phyloP scores from a whole-genome alignment of 202 grass and related monocot species.

The Thinopyrum obtusiflorum region DNA sequence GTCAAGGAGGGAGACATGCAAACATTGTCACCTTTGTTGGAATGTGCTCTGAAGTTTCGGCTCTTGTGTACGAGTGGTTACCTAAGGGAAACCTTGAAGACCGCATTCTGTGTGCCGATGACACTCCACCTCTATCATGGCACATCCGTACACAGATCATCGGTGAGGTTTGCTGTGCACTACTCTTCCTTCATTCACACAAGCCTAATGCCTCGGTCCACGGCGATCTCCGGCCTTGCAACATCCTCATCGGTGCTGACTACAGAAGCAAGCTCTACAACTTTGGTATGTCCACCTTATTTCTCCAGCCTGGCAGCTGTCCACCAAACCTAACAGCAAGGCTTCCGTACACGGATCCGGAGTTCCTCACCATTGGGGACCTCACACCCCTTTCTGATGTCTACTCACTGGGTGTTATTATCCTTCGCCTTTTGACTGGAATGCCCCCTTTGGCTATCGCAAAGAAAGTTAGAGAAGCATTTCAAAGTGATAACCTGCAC shows the following conservation, averaged over 20 bases:
- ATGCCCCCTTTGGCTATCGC: slow-evolving; percentile 12
- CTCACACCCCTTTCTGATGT: slow-evolving; percentile 33
- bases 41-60: slow-evolving; percentile 25
- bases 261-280: slow-evolving; percentile 39
- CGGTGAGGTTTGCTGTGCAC: slow-evolving; percentile 20
- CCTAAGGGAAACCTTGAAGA: slow-evolving; percentile 32
- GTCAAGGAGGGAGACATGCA: slow-evolving; percentile 26
- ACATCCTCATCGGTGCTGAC: slow-evolving; percentile 38
- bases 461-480: slow-evolving; percentile 31
- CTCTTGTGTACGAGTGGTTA: slow-evolving; percentile 29
- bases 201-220: slow-evolving; percentile 44
- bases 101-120: neutral
- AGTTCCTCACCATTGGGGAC: slow-evolving; percentile 30
- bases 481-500: slow-evolving; percentile 32
- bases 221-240: slow-evolving; percentile 42
- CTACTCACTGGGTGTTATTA: slow-evolving; percentile 38
- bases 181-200: slow-evolving; percentile 33
- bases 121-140: slow-evolving; percentile 21
- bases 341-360: slow-evolving; percentile 38
- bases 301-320: neutral
- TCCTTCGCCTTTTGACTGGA: slow-evolving; percentile 46
- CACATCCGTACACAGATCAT: slow-evolving; percentile 29
- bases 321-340: slow-evolving; percentile 19
- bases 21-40: slow-evolving; percentile 28
- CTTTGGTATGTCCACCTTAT: slow-evolving; percentile 13